A percentile compares a stretch with the other conserved stretches of the same genome.
phyloP scores from a whole-genome alignment of 2,329 filamentous ascomycete genomes.

The Alternaria alternata region DNA sequence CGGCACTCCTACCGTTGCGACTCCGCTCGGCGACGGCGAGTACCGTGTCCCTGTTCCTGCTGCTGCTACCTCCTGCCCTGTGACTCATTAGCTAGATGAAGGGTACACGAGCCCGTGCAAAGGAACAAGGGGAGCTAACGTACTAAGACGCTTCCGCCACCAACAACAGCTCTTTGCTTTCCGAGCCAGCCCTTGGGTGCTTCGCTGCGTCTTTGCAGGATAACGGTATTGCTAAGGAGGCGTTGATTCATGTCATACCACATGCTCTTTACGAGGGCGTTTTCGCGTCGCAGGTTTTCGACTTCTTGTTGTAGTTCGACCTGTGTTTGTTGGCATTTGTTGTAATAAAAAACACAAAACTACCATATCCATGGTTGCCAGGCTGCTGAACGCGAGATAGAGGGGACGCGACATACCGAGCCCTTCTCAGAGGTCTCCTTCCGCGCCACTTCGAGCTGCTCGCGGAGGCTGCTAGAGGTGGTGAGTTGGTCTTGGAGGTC shows the following conservation, averaged over 20 bases:
- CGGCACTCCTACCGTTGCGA: not conserved
- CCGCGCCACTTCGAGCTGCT: slow-evolving; percentile 45
- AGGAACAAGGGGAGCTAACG: slow-evolving; percentile 16
- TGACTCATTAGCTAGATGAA: not conserved
- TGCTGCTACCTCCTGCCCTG: slow-evolving; percentile 14
- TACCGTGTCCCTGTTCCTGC: not conserved
- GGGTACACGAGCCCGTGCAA: not conserved
- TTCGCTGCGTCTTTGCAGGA: slow-evolving; percentile 77
- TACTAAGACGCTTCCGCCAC: slow-evolving; percentile 35
- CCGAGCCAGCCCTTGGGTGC: slow-evolving; percentile 83
- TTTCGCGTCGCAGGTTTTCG: slow-evolving; percentile 78
- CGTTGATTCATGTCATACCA: slow-evolving; percentile 85
- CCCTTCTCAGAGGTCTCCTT: slow-evolving; percentile 47
- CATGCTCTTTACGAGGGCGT: slow-evolving; percentile 79
- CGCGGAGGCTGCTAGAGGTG: slow-evolving; percentile 33
- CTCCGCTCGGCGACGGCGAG: not conserved
- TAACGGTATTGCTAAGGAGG: slow-evolving; percentile 83
- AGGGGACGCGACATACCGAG: slow-evolving; percentile 38
- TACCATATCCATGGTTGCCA: slow-evolving; percentile 7
- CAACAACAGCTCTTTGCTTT: slow-evolving; percentile 72
- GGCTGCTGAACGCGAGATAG: not conserved
- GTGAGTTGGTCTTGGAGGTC: slow-evolving; percentile 44
- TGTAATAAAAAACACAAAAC: not conserved
- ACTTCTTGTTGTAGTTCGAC: slow-evolving; percentile 57
- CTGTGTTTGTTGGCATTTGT: slow-evolving; percentile 19